Evolutionary conservation across 345 rosid genomes (phyloP), one percentile per base, ranked within the genome.

Genomic region (Passiflora organensis): DNA sequence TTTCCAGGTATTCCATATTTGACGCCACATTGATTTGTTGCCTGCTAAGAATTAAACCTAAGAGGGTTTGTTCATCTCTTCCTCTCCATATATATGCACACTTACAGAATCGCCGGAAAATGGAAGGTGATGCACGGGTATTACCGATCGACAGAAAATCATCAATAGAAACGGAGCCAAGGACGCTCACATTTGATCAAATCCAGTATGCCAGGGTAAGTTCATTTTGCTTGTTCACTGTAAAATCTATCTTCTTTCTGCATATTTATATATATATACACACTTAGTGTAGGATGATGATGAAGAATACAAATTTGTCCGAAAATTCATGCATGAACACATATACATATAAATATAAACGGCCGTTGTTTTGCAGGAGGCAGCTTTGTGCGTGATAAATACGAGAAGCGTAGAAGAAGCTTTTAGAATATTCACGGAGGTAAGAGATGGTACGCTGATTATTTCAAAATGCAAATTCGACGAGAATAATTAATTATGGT

Each of bases 161-260:
- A 10, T 75, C 82, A 0, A 77, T 77, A 22, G 85, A 80, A 38
- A 54, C 16, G 2, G 85, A 80, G 76, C 82, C 85, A 5, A 69
- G 74, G 48, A 80, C 85, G 16, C 70, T 80, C 11, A 62, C 60
- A 13, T 16, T 60, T 23, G 55, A 64, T 62, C 75, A 80, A 59
- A 67, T 80, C 18, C 69, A 75, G 4, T 48, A 37, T 41, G 85
- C 85, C 6, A 67, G 82, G 66, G 85, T 76, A 64, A 6, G 71
- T 20, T 22, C n/a, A 1, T 16, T 38, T 20, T 13, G 10, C 24
- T 6, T 22, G 1, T 20, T 22, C 1, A 17, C 20, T 17, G 16
- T 44, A n/a, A n/a, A n/a, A n/a, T n/a, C 0, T 20, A 13, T 46
- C 13, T 46, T 8, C 19, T 15, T 10, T 18, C 6, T 18, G 48